These are phyloP conservation scores for Agapanthus africanus DNA, from an alignment of 106 monocot species.

Conservation along the genomic window DNA sequence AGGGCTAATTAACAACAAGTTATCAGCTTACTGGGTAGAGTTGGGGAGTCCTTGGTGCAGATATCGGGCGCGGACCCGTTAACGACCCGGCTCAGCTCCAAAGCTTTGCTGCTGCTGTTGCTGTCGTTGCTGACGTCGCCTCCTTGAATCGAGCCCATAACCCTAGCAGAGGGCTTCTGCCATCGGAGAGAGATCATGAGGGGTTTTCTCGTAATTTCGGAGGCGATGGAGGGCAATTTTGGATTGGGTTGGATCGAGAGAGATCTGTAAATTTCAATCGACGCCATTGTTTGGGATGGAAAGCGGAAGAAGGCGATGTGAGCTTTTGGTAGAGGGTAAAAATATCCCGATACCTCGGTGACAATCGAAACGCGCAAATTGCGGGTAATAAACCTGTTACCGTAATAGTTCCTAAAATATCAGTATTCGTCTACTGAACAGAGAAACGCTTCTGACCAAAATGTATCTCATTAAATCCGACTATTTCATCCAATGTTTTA, in stretches of 20 bases:
- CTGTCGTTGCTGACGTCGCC: neutral
- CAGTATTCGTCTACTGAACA: no score
- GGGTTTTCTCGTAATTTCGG: neutral
- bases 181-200: neutral
- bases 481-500: no score
- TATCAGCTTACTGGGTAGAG: constrained; percentile 25
- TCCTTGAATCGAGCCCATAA: neutral
- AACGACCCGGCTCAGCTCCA: constrained; percentile 1
- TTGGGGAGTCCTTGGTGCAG: constrained; percentile 15
- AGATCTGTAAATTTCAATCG: neutral
- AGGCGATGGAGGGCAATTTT: neutral
- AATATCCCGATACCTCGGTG: no score
- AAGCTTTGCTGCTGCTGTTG: neutral
- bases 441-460: no score
- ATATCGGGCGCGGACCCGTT: constrained; percentile 2
- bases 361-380: no score
- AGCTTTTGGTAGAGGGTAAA: no score
- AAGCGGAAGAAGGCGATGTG: no score
- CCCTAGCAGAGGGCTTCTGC: neutral
- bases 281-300: neutral
- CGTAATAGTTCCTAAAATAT: no score
- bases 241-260: neutral
- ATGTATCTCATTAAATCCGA: no score
- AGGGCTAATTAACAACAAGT: neutral
- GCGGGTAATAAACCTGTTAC: no score